These are phyloP conservation scores for Penicillium sp. DNA, from an alignment of 2,329 filamentous ascomycete species.

Conservation along the genomic window DNA sequence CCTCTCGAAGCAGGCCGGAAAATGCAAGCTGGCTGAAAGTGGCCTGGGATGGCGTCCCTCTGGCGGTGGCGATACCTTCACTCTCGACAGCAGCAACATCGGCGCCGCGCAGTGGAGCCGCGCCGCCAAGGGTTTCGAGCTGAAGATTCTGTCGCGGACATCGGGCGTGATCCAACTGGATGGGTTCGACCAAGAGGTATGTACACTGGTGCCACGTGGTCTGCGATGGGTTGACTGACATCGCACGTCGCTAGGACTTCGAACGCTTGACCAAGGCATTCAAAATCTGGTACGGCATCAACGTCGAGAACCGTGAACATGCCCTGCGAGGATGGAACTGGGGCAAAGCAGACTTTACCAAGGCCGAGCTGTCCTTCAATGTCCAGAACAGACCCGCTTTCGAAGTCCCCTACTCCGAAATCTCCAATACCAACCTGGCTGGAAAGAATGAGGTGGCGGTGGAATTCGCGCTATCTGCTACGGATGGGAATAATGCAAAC, in stretches of 20 bases:
- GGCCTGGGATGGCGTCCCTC: conserved; percentile 94
- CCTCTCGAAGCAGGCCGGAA: conserved; percentile 85
- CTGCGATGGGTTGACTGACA: not conserved
- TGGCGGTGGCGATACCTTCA: conserved; percentile 86
- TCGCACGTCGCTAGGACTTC: conserved; percentile 62
- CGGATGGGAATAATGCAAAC: conserved; percentile 70
- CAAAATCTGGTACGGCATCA: conserved; percentile 97
- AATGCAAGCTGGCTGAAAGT: conserved; percentile 90
- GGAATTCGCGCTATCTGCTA: conserved; percentile 77
- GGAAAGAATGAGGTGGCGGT: conserved; percentile 97
- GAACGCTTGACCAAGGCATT: conserved; percentile 89
- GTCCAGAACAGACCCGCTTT: conserved; percentile 96
- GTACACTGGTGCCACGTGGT: conserved; percentile 9
- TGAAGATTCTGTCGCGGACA: conserved; percentile 83
- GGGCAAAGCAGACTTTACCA: conserved; percentile 96
- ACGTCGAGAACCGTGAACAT: conserved; percentile 88
- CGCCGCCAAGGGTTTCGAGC: conserved; percentile 85
- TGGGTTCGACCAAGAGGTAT: conserved; percentile 82
- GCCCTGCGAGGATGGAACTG: conserved; percentile 97
- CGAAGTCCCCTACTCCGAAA: conserved; percentile 94
- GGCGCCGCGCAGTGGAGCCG: conserved; percentile 89
- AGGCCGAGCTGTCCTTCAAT: conserved; percentile 92
- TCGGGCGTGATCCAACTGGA: conserved; percentile 89
- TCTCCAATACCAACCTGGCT: conserved; percentile 94
- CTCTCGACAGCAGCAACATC: conserved; percentile 83